Conservation (phyloP, 2,329 filamentous ascomycete genomes). For the Phymatotrichopsis omnivora region DNA sequence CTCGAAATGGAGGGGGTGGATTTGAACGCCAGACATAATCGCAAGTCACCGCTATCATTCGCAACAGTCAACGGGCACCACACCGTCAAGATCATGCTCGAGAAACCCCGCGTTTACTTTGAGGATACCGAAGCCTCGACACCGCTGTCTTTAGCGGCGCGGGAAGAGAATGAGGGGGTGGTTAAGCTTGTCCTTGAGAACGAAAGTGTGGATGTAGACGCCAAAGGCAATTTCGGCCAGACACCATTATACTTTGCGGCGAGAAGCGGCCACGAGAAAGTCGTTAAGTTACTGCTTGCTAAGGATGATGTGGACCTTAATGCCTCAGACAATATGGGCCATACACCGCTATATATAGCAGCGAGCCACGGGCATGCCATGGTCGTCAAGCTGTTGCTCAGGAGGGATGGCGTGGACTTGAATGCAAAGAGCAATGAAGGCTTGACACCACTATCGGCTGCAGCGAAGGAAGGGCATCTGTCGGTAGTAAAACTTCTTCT, state of each 20-base stretch:
- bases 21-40: constrained; percentile 19
- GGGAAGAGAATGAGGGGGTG: constrained; percentile 7
- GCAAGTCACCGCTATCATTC: no score
- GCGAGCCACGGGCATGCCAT: constrained; percentile 21
- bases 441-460: constrained; percentile 28
- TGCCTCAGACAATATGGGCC: constrained; percentile 10
- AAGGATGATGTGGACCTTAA: constrained; percentile 9
- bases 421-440: constrained; percentile 23
- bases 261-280: constrained; percentile 13
- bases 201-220: constrained; percentile 11
- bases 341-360: constrained; percentile 20
- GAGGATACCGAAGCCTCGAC: no score
- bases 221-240: constrained; percentile 20
- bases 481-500: constrained; percentile 22
- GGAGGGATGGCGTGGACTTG: constrained; percentile 11
- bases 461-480: constrained; percentile 21
- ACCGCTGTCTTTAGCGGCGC: constrained; percentile 8
- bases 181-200: constrained; percentile 1
- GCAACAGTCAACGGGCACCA: no score
- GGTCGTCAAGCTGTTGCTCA: constrained; percentile 25
- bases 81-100: no score
- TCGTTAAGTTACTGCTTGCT: constrained; percentile 15
- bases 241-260: constrained; percentile 24
- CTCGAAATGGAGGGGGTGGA: constrained; percentile 16
- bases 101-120: no score